Base-by-base conservation (phyloP, 805 yeast genomes). In the Candida namnaoensis region DNA sequence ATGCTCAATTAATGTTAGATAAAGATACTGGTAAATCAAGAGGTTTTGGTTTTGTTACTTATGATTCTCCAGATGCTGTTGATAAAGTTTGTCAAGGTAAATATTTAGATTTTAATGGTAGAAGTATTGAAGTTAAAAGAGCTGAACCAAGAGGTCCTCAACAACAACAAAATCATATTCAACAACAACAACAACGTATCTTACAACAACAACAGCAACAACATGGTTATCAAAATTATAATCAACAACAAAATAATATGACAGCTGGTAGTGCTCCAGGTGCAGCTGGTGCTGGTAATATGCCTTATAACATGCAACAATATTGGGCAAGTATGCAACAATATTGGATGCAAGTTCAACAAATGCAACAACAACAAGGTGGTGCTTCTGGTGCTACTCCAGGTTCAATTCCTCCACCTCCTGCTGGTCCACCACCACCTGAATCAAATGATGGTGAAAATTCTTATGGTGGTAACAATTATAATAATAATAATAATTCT, bases 11-110 rank as follows among this genome's bases (percentile, higher is more conserved):
- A 51, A 91, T 91, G 99, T 76, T 91, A 51, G 97, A 91, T 63
- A 93, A 91, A 64, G 97, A 90, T 61, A 86, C 97, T 5, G 97
- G 98, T 45, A 78, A 95, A 57, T 88, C 96, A 3, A 78, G 98
- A 67, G 99, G 99, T 25, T 91, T 88, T 62, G 99, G 99, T 1
- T 91, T 91, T 62, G 88, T 91, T 48, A 91, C 99, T 12, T 91
- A 84, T 64, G 98, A 91, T 57, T 78, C 95, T 15, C 95, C 95
- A 23, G 90, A 83, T 37, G 96, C 96, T 13, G 96, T 91, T 37
- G 97, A 90, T 54, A 73, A 80, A 51, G 95, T 87, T 42, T 80
- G 93, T 42, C 82, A 80, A 44, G 83, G 82, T 61, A 84, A 83
- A 61, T 88, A 79, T 57, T 74, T 91, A 48, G 78, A 80, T 43